These are phyloP conservation scores for Bipolaris cookei DNA, from an alignment of 2,329 filamentous ascomycete species.

Conservation along the genomic window DNA sequence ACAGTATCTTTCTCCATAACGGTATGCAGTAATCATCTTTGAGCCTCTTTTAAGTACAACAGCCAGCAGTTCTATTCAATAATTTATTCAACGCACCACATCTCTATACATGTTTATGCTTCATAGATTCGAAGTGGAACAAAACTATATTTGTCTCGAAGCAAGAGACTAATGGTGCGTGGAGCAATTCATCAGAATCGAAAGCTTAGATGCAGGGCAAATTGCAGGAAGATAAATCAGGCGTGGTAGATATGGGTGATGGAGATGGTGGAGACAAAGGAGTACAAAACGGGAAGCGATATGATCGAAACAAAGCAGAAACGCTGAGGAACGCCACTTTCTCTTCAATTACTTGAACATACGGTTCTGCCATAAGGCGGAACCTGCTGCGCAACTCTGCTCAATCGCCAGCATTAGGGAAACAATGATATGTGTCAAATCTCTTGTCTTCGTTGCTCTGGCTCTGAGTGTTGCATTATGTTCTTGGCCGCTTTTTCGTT, in stretches of 20 bases:
- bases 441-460: constrained; percentile 1
- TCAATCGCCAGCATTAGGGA: neutral
- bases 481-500: neutral
- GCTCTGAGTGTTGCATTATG: neutral
- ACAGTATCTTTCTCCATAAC: too few species aligned
- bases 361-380: neutral
- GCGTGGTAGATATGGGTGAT: neutral
- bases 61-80: constrained; percentile 1
- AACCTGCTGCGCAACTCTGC: neutral
- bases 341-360: neutral
- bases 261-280: neutral
- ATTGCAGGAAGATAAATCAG: neutral
- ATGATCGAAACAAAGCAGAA: neutral
- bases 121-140: neutral
- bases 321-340: neutral
- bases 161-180: neutral
- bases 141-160: neutral
- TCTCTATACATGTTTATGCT: neutral
- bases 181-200: neutral
- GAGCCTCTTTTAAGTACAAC: too few species aligned
- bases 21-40: too few species aligned
- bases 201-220: neutral
- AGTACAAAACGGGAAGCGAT: neutral
- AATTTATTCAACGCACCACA: neutral
- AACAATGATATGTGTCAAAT: neutral